Conservation (phyloP, 2,329 filamentous ascomycete species). For the Cladosporium sp. region DNA sequence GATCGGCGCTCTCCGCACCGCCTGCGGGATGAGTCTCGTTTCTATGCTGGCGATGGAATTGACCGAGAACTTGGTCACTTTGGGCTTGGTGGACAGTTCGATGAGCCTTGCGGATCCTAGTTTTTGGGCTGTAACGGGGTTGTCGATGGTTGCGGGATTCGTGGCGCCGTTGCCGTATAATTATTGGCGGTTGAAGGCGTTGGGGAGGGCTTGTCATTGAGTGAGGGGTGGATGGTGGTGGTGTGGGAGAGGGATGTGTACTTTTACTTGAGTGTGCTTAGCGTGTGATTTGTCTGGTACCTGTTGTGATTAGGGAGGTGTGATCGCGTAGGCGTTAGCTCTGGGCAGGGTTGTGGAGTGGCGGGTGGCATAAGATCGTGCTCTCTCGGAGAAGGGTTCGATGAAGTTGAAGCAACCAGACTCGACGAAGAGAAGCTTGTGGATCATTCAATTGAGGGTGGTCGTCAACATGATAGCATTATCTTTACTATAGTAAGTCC, state of each 20-base stretch:
- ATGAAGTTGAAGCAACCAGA: too few relatives aligned
- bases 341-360: neutral
- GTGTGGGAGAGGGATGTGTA: neutral
- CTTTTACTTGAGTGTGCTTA: neutral
- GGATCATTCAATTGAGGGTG: neutral
- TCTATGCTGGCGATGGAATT: conserved; percentile 19
- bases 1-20: neutral
- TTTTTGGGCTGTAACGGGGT: conserved; percentile 4
- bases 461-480: neutral
- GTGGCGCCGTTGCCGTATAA: conserved; percentile 17
- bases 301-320: neutral
- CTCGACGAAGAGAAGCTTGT: neutral
- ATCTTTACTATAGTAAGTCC: neutral
- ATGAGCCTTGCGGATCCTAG: neutral
- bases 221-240: neutral
- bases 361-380: neutral
- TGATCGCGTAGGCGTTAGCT: neutral
- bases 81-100: neutral
- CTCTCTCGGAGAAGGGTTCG: neutral
- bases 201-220: conserved; percentile 17
- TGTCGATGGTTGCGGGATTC: conserved; percentile 13
- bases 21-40: conserved; percentile 14
- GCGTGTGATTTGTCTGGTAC: neutral
- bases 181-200: conserved; percentile 16
- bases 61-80: conserved; percentile 11